These are phyloP conservation scores for Aspergillus caelatus DNA, from an alignment of 2,329 filamentous ascomycete species.

Conservation along the genomic window DNA sequence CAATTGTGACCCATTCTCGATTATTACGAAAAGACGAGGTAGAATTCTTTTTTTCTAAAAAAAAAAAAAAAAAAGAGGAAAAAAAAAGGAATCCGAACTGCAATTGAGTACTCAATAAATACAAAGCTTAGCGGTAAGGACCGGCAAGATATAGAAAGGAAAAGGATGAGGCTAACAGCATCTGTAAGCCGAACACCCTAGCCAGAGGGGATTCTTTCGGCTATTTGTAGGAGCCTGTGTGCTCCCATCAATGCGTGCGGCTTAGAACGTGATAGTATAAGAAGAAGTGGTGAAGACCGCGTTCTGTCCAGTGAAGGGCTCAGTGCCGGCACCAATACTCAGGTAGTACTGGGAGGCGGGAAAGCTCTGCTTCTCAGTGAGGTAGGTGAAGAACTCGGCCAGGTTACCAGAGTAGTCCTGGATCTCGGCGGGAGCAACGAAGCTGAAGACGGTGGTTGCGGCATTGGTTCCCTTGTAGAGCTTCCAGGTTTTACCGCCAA, in stretches of 20 bases:
- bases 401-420: constrained; percentile 58
- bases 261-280: constrained; percentile 34
- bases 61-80: no score
- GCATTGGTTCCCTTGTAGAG: constrained; percentile 60
- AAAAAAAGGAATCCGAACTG: no score
- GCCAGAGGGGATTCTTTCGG: neutral
- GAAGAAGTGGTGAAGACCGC: constrained; percentile 48
- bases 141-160: neutral
- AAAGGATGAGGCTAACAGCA: neutral
- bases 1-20: neutral
- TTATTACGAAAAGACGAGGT: no score
- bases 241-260: fast-evolving
- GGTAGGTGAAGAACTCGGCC: constrained; percentile 57
- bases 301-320: constrained; percentile 56
- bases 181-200: neutral
- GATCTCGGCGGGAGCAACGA: constrained; percentile 50
- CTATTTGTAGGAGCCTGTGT: neutral
- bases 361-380: constrained; percentile 53
- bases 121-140: neutral
- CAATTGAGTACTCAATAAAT: neutral
- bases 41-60: no score
- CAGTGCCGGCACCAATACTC: constrained; percentile 57
- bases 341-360: constrained; percentile 52
- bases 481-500: constrained; percentile 56
- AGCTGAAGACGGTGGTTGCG: constrained; percentile 59